These are phyloP conservation scores for Macrocybe gigantea DNA, from an alignment of 768 basidiomycete genomes.

Conservation along the genomic window DNA sequence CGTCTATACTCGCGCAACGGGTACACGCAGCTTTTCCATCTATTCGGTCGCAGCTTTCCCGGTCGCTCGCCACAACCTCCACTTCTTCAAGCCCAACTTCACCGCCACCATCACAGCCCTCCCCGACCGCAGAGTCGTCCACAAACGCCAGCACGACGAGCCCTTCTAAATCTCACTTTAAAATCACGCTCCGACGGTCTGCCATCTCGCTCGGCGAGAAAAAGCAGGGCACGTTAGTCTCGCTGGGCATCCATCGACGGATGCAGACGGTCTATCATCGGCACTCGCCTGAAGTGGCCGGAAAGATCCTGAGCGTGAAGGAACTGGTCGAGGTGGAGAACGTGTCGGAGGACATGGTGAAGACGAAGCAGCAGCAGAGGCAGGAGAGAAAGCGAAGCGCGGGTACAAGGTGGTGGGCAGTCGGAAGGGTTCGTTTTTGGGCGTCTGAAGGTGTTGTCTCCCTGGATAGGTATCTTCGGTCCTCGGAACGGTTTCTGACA, in stretches of 20 bases:
- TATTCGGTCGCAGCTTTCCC: no score
- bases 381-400: constrained; percentile 57
- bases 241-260: constrained; percentile 78
- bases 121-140: no score
- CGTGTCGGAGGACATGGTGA: constrained; percentile 61
- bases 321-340: constrained; percentile 88
- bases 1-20: no score
- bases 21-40: no score
- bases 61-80: no score
- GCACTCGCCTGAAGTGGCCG: constrained; percentile 69
- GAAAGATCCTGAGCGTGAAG: constrained; percentile 84
- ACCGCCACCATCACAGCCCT: no score
- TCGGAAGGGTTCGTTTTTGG: constrained; percentile 8
- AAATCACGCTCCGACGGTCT: constrained; percentile 85
- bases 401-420: constrained; percentile 59
- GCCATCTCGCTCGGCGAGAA: constrained; percentile 75
- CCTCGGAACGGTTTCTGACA: no score
- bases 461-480: no score
- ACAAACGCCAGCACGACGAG: no score
- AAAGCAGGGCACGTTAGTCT: constrained; percentile 68
- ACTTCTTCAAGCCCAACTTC: no score
- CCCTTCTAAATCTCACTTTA: constrained; percentile 62
- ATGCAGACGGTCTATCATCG: constrained; percentile 82
- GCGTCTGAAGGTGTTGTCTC: no score
- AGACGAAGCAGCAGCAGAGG: constrained; percentile 65